A percentile compares a stretch with the other conserved stretches of the same genome.
phyloP scores from a whole-genome alignment of 495 filamentous ascomycete genomes.

The Penicillium parvum region DNA sequence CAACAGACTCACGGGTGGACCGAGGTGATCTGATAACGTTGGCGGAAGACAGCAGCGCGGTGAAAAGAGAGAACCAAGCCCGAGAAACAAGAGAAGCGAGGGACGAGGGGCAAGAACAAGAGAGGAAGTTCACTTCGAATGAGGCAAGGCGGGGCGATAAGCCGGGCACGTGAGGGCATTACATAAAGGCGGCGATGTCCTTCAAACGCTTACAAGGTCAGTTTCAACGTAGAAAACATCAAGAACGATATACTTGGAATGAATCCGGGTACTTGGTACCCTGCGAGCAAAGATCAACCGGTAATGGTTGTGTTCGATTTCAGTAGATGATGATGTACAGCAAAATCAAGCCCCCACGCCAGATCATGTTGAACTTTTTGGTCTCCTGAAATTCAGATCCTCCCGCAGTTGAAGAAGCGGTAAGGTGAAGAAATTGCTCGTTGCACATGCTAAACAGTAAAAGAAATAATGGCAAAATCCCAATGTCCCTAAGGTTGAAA shows the following conservation, averaged over 20 bases:
- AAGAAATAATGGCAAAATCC: slow-evolving; percentile 34
- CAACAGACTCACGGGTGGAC: slow-evolving; percentile 1
- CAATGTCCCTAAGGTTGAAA: slow-evolving; percentile 48
- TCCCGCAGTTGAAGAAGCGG: slow-evolving; percentile 39
- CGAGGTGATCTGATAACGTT: slow-evolving; percentile 2
- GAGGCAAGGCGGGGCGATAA: background rate
- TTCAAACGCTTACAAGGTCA: background rate
- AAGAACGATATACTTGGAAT: too few species aligned
- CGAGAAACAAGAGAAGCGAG: background rate
- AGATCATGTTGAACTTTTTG: slow-evolving; percentile 36
- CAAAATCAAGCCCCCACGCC: slow-evolving; percentile 18
- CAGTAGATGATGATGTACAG: slow-evolving; percentile 13
- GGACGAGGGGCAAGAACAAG: background rate
- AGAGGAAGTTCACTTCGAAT: background rate
- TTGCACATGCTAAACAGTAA: slow-evolving; percentile 28
- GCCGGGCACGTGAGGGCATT: slow-evolving; percentile 10
- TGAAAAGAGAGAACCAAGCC: background rate
- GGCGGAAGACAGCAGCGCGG: background rate
- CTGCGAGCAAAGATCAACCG: background rate
- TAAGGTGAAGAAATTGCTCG: slow-evolving; percentile 29
- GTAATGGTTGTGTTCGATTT: slow-evolving; percentile 12
- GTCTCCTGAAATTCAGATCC: slow-evolving; percentile 30
- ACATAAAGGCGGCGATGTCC: too few species aligned
- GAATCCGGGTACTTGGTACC: too few species aligned
- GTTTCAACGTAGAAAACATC: background rate